These are phyloP conservation scores for Larix kaempferi DNA, from an alignment of 75 land plant species.

Conservation along the genomic window DNA sequence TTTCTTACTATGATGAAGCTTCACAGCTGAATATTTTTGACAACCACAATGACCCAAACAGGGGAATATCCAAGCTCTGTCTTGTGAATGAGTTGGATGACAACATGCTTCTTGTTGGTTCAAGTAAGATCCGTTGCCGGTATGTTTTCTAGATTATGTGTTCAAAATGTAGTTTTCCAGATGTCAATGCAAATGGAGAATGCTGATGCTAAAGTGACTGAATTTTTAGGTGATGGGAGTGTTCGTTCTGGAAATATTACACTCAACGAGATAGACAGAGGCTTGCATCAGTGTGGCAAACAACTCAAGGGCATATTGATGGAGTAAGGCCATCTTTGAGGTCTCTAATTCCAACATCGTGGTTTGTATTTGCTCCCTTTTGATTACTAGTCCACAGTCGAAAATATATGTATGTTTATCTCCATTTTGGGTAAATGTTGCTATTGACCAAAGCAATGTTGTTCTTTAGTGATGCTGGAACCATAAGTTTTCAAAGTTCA, in stretches of 20 bases:
- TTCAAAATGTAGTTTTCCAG: not conserved
- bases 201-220: not conserved
- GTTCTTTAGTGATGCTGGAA: no score
- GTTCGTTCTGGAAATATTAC: conserved; percentile 85
- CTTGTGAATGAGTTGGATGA: conserved; percentile 90
- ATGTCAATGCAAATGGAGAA: not conserved
- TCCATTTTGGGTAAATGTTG: no score
- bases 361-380: no score
- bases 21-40: conserved; percentile 66
- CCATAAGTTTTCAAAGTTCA: no score
- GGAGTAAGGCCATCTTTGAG: no score
- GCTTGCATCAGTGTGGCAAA: conserved; percentile 63
- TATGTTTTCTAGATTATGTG: not conserved
- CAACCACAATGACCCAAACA: conserved; percentile 72
- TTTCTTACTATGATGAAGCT: conserved; percentile 52
- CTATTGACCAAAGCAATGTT: no score
- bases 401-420: no score
- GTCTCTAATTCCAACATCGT: no score
- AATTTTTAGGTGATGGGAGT: conserved; percentile 72
- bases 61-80: conserved; percentile 72
- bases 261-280: conserved; percentile 48
- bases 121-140: conserved; percentile 39
- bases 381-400: no score
- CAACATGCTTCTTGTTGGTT: conserved; percentile 83
- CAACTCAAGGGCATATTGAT: no score